Evolutionary conservation across 495 filamentous ascomycete species (phyloP).

Genomic region (Aspergillus cristatus): DNA sequence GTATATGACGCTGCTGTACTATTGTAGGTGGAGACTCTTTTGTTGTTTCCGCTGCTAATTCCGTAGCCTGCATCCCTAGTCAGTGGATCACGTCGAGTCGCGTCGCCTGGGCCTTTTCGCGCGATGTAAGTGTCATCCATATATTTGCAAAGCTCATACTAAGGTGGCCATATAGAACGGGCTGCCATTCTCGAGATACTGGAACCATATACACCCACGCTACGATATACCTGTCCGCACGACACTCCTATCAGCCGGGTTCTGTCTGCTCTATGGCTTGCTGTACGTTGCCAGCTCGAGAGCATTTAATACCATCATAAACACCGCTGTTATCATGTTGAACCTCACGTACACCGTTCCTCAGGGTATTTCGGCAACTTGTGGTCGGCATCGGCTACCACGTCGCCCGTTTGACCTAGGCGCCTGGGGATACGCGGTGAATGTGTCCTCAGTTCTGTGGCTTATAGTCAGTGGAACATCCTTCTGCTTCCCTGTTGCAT

Average conservation of each 20-base stretch:
- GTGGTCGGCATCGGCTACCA: conserved; percentile 19
- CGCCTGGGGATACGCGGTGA: conserved; percentile 18
- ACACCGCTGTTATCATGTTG: conserved; percentile 27
- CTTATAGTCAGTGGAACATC: conserved; percentile 18
- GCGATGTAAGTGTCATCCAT: conserved; percentile 10
- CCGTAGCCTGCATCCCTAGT: conserved; percentile 6
- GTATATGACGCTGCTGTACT: conserved; percentile 23
- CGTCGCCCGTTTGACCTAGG: conserved; percentile 19
- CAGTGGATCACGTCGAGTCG: conserved; percentile 17
- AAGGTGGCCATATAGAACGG: conserved; percentile 9
- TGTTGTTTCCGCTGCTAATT: conserved; percentile 1
- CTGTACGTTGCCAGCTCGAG: conserved; percentile 30
- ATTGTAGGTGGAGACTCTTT: conserved; percentile 12
- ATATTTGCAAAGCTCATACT: neutral
- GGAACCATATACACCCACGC: conserved; percentile 5
- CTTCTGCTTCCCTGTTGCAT: conserved; percentile 22
- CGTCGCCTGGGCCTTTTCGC: conserved; percentile 15
- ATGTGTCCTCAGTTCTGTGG: conserved; percentile 21
- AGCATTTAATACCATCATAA: conserved; percentile 34
- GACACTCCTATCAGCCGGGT: conserved; percentile 12
- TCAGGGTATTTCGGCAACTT: conserved; percentile 19
- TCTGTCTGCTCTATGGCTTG: conserved; percentile 26
- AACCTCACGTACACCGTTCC: conserved; percentile 31
- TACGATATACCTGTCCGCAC: conserved; percentile 14
- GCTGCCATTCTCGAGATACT: conserved; percentile 14